phyloP scores from a whole-genome alignment of 192 early-diverging fungal genomes.

The Dissophora ornata region DNA sequence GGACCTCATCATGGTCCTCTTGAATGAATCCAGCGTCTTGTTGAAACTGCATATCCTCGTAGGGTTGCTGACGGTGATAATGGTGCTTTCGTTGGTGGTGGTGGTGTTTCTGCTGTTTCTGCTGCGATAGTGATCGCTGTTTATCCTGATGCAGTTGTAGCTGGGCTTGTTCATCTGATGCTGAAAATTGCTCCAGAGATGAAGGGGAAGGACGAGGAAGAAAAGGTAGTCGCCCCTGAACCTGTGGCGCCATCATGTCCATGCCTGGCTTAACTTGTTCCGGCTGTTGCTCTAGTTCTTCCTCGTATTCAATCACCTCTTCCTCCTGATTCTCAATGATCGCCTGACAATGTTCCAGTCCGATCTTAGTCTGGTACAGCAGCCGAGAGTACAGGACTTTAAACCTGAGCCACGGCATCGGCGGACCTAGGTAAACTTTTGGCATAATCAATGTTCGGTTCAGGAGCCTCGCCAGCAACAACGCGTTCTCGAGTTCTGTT shows the following conservation, averaged over 20 bases:
- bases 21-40: no score
- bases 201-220: not conserved
- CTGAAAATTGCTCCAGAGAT: no score
- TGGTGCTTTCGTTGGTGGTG: not conserved
- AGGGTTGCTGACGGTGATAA: constrained; percentile 15
- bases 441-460: constrained; percentile 68
- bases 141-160: no score
- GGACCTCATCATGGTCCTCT: no score
- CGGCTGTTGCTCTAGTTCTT: not conserved
- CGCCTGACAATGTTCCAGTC: constrained; percentile 61
- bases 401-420: constrained; percentile 64
- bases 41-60: not conserved
- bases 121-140: not conserved
- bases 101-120: constrained; percentile 12
- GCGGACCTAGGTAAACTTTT: constrained; percentile 61
- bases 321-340: constrained; percentile 38
- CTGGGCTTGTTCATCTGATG: no score
- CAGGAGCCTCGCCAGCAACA: constrained; percentile 56
- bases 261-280: not conserved
- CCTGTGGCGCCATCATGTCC: not conserved
- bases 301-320: no score
- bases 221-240: not conserved
- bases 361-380: constrained; percentile 62
- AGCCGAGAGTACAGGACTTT: constrained; percentile 58
- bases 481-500: constrained; percentile 61